These are phyloP conservation scores for Cladophialophora chaetospira DNA, from an alignment of 2,329 filamentous ascomycete genomes.

Conservation along the genomic window DNA sequence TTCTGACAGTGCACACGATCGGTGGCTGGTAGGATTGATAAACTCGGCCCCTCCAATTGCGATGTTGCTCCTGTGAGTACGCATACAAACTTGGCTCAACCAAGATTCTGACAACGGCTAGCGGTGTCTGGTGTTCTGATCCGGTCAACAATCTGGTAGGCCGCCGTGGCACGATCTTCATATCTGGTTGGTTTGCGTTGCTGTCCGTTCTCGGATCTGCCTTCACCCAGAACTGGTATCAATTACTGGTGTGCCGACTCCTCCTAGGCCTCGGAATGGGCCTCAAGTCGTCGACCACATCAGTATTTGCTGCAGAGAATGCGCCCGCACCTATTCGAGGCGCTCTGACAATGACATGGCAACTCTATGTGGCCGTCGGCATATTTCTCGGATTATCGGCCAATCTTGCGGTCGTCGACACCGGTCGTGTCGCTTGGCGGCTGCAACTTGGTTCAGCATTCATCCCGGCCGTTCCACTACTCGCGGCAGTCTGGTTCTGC, in stretches of 20 bases:
- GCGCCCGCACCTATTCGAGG: constrained; percentile 54
- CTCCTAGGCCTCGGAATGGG: constrained; percentile 47
- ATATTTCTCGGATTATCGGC: constrained; percentile 68
- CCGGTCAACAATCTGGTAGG: constrained; percentile 36
- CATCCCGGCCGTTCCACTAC: constrained; percentile 63
- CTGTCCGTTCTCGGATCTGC: constrained; percentile 35
- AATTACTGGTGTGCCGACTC: constrained; percentile 45
- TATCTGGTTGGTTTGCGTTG: constrained; percentile 37
- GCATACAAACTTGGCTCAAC: too few relatives aligned
- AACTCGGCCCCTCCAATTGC: constrained; percentile 40
- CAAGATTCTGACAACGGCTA: constrained; percentile 37
- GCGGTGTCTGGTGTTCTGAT: constrained; percentile 42
- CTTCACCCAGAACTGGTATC: constrained; percentile 41
- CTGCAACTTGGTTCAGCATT: constrained; percentile 66
- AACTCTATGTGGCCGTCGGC: constrained; percentile 57
- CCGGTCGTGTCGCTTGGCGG: constrained; percentile 62
- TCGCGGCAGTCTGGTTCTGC: constrained; percentile 61
- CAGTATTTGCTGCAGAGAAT: constrained; percentile 50
- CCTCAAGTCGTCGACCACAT: constrained; percentile 36
- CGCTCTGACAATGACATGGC: constrained; percentile 56
- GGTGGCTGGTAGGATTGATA: constrained; percentile 48
- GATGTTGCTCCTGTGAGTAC: too few relatives aligned
- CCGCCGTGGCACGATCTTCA: constrained; percentile 37
- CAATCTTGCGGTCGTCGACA: constrained; percentile 64
- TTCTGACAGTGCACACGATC: constrained; percentile 27